Evolutionary conservation across 2,329 filamentous ascomycete species (phyloP).

Genomic region (Beauveria bassiana): DNA sequence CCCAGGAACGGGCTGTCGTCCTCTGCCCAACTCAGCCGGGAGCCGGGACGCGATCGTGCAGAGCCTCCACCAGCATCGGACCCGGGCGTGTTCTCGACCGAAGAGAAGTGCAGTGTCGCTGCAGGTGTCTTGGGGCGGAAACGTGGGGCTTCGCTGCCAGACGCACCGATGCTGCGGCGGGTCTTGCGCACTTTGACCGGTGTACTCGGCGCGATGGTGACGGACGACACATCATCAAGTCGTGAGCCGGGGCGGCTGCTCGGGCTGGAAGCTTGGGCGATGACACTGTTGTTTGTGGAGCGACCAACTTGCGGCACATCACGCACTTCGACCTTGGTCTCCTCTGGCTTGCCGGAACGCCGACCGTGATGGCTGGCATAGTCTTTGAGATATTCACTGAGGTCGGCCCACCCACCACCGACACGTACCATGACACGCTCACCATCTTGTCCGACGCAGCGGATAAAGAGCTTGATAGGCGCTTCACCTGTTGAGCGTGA

Average conservation of each 20-base stretch:
- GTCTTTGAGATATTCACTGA: constrained; percentile 89
- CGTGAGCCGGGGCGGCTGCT: constrained; percentile 31
- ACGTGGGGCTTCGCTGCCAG: constrained; percentile 23
- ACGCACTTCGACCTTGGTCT: constrained; percentile 51
- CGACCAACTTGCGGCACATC: constrained; percentile 30
- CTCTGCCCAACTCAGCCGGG: constrained; percentile 48
- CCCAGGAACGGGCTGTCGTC: constrained; percentile 55
- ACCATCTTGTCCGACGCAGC: constrained; percentile 79
- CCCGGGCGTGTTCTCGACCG: constrained; percentile 34
- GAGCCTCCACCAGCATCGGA: constrained; percentile 32
- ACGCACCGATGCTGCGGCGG: constrained; percentile 36
- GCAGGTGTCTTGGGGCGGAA: constrained; percentile 37
- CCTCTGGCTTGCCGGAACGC: constrained; percentile 41
- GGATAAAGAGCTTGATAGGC: constrained; percentile 90
- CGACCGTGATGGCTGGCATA: constrained; percentile 88
- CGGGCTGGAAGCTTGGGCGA: constrained; percentile 33
- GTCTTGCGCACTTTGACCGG: constrained; percentile 49
- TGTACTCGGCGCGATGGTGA: constrained; percentile 30
- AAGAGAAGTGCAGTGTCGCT: constrained; percentile 30
- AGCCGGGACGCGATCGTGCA: constrained; percentile 41
- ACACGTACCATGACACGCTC: constrained; percentile 97
- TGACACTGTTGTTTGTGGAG: constrained; percentile 19
- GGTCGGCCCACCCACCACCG: constrained; percentile 94
- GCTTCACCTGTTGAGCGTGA: constrained; percentile 75
- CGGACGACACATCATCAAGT: constrained; percentile 21